Evolutionary conservation across 495 filamentous ascomycete genomes (phyloP).

Genomic region (Aeminium ludgeri): DNA sequence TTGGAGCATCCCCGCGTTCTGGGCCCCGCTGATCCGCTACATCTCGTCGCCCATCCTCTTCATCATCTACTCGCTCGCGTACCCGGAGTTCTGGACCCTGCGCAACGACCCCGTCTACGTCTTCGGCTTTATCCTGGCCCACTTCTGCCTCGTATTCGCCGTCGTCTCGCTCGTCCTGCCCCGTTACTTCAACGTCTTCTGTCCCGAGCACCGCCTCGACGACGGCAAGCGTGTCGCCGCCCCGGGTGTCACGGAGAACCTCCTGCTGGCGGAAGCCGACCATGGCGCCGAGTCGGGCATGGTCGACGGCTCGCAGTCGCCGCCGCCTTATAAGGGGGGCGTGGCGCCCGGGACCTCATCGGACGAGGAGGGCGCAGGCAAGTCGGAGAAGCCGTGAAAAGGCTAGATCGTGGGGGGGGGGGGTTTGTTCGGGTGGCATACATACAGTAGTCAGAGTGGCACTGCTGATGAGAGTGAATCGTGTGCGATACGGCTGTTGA

Average conservation of each 20-base stretch:
- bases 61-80: slow-evolving; percentile 30
- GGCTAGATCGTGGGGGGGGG: too few relatives aligned
- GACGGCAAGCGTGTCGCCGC: slow-evolving; percentile 6
- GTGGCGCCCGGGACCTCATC: too few relatives aligned
- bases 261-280: background rate
- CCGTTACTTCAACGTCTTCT: slow-evolving; percentile 25
- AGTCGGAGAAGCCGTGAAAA: too few relatives aligned
- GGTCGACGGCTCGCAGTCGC: too few relatives aligned
- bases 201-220: slow-evolving; percentile 21
- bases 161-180: slow-evolving; percentile 24
- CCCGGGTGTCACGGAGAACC: background rate
- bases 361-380: too few relatives aligned
- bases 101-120: slow-evolving; percentile 28
- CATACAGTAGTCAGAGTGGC: too few relatives aligned
- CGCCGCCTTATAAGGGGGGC: too few relatives aligned
- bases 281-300: too few relatives aligned
- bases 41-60: slow-evolving; percentile 25
- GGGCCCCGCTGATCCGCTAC: slow-evolving; percentile 25
- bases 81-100: slow-evolving; percentile 25
- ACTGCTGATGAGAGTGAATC: too few relatives aligned
- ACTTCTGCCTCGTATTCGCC: slow-evolving; percentile 21
- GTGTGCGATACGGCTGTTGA: too few relatives aligned
- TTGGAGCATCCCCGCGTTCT: slow-evolving; percentile 27
- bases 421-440: too few relatives aligned
- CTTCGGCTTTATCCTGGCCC: slow-evolving; percentile 25